Percentiles rank a stretch among this genome's conserved stretches.
Conservation (phyloP, 1,139 yeast genomes). For the Entelexis sorbosivorans region DNA sequence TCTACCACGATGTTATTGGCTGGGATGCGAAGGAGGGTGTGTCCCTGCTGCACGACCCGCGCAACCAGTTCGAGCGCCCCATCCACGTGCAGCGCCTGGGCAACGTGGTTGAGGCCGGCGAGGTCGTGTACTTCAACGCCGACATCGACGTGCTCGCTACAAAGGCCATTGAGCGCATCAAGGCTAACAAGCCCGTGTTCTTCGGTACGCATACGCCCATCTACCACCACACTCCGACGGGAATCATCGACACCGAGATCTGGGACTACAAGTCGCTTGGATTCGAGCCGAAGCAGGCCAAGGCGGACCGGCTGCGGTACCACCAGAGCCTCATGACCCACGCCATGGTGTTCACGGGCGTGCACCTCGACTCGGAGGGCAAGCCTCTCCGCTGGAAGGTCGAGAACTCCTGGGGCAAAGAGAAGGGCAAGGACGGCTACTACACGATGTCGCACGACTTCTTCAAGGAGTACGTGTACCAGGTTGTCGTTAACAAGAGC, state of each 20-base stretch:
- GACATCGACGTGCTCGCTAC: slow-evolving; percentile 47
- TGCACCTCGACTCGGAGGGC: slow-evolving; percentile 47
- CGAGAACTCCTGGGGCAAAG: slow-evolving; percentile 80
- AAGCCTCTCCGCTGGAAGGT: slow-evolving; percentile 68
- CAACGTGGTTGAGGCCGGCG: slow-evolving; percentile 56
- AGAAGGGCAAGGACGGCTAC: slow-evolving; percentile 61
- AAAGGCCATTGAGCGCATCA: slow-evolving; percentile 54
- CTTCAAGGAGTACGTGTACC: slow-evolving; percentile 74
- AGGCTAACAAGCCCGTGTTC: slow-evolving; percentile 64
- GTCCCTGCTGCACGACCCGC: slow-evolving; percentile 68
- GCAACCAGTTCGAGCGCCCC: slow-evolving; percentile 52
- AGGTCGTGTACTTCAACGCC: slow-evolving; percentile 58
- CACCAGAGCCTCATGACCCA: slow-evolving; percentile 67
- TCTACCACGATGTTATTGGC: slow-evolving; percentile 45
- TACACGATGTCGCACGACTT: slow-evolving; percentile 74
- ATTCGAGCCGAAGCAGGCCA: slow-evolving; percentile 45
- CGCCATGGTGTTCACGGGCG: slow-evolving; percentile 73
- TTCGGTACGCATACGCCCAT: slow-evolving; percentile 82
- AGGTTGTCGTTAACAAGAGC: slow-evolving; percentile 50
- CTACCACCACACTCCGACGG: slow-evolving; percentile 45
- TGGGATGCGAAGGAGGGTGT: slow-evolving; percentile 46
- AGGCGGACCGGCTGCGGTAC: slow-evolving; percentile 48
- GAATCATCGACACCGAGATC: slow-evolving; percentile 58
- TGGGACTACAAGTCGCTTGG: slow-evolving; percentile 60
- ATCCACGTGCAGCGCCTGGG: slow-evolving; percentile 64